Percentiles rank a stretch among this genome's conserved stretches.
These are phyloP conservation scores for Boletus reticuloceps DNA, from an alignment of 768 basidiomycete species.

Conservation along the genomic window DNA sequence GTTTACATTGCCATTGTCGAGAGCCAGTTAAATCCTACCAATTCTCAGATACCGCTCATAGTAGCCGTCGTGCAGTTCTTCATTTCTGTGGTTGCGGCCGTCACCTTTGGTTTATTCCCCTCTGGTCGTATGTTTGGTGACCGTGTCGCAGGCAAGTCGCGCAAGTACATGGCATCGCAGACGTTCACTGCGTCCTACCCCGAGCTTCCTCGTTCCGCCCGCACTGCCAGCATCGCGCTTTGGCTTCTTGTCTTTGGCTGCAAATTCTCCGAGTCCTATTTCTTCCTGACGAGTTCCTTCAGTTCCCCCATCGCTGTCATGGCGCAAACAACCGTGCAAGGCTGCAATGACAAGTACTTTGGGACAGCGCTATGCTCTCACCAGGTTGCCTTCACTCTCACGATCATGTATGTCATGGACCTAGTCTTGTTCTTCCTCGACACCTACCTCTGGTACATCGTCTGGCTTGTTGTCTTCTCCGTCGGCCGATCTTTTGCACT, in stretches of 20 bases:
- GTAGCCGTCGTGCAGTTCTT: conserved; percentile 93
- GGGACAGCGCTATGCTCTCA: conserved; percentile 81
- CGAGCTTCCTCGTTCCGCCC: conserved; percentile 62
- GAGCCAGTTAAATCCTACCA: conserved; percentile 46
- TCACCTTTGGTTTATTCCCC: conserved; percentile 85
- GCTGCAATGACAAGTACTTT: conserved; percentile 82
- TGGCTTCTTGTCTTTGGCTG: conserved; percentile 96
- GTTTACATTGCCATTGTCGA: conserved; percentile 90
- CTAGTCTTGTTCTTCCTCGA: conserved; percentile 97
- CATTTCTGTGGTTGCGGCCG: conserved; percentile 78
- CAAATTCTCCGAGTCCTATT: conserved; percentile 97
- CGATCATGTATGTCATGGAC: conserved; percentile 99
- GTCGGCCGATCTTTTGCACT: conserved; percentile 87
- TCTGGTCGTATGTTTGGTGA: conserved; percentile 99
- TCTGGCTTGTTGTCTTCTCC: conserved; percentile 96
- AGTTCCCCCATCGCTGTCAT: conserved; percentile 94
- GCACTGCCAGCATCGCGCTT: conserved; percentile 78
- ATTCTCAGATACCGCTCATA: conserved; percentile 78
- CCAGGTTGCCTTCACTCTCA: conserved; percentile 90
- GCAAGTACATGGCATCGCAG: conserved; percentile 98
- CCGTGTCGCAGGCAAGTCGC: conserved; percentile 93
- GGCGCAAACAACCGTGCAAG: conserved; percentile 92
- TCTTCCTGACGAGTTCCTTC: conserved; percentile 98
- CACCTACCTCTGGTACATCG: conserved; percentile 99
- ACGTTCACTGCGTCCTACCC: conserved; percentile 99